A percentile compares a stretch with the other conserved stretches of the same genome.
phyloP scores from a whole-genome alignment of 2,329 filamentous ascomycete species.

The Remersonia thermophila region DNA sequence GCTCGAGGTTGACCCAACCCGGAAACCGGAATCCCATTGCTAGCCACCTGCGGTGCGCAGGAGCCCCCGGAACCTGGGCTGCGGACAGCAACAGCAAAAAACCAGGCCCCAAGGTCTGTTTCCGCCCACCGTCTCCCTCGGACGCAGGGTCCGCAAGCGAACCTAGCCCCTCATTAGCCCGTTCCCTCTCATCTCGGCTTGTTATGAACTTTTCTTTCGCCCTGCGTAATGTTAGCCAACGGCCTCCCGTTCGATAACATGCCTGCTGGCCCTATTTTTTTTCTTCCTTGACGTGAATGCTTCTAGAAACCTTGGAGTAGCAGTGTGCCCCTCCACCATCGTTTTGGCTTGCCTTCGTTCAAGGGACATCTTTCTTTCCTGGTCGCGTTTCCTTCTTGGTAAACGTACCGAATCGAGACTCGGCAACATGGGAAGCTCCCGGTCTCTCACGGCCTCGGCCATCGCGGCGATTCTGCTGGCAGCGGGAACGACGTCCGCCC shows the following conservation, averaged over 20 bases:
- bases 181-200: constrained; percentile 11
- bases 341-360: constrained; percentile 3
- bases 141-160: constrained; percentile 6
- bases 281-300: constrained; percentile 4
- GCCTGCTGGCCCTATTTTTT: background rate
- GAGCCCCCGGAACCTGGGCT: too few species aligned
- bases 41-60: too few species aligned
- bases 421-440: constrained; percentile 7
- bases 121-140: background rate
- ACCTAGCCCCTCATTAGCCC: constrained; percentile 4
- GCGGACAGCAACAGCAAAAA: too few species aligned
- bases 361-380: too few species aligned
- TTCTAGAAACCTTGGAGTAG: background rate
- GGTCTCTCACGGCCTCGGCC: constrained; percentile 4
- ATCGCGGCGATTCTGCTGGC: constrained; percentile 5
- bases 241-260: background rate
- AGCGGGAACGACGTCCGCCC: constrained; percentile 16
- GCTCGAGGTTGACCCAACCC: background rate
- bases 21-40: too few species aligned
- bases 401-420: background rate
- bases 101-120: too few species aligned
- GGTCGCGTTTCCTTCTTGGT: background rate
- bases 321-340: constrained; percentile 2
- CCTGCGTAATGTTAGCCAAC: background rate
- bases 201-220: constrained; percentile 1